These are phyloP conservation scores for Lentinus tigrinus DNA, from an alignment of 768 basidiomycete species.

Conservation along the genomic window DNA sequence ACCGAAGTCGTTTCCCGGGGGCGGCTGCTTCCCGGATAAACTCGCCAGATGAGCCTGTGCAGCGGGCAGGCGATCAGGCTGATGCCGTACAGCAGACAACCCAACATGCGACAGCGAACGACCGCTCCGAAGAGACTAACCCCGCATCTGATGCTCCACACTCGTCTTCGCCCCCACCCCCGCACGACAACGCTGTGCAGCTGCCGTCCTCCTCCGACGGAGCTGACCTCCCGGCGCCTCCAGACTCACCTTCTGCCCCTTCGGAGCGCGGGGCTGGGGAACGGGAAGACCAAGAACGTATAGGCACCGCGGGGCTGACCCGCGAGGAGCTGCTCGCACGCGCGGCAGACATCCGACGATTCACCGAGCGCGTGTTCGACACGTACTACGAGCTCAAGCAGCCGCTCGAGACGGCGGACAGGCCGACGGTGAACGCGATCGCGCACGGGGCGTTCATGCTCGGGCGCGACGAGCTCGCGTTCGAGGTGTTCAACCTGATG, in stretches of 20 bases:
- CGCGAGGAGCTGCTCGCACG: slow-evolving; percentile 26
- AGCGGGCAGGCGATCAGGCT: not conserved
- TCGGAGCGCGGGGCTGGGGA: not conserved
- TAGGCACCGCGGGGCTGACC: slow-evolving; percentile 8
- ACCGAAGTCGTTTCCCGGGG: not conserved
- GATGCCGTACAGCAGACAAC: not conserved
- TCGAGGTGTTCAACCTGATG: slow-evolving; percentile 46
- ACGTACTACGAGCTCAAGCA: slow-evolving; percentile 43
- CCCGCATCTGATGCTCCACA: slow-evolving; percentile 17
- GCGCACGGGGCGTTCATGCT: slow-evolving; percentile 63
- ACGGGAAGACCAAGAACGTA: not conserved
- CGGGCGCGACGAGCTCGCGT: slow-evolving; percentile 46
- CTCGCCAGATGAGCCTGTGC: not conserved
- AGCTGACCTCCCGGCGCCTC: not conserved
- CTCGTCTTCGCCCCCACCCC: slow-evolving; percentile 9
- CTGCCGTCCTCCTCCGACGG: not conserved
- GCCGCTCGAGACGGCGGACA: slow-evolving; percentile 47
- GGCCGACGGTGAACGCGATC: slow-evolving; percentile 54
- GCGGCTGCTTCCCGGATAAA: slow-evolving; percentile 10
- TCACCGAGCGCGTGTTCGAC: slow-evolving; percentile 45
- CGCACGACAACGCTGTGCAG: not conserved
- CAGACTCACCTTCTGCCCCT: too few relatives aligned
- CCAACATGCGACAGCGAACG: not conserved
- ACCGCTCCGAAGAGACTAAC: not conserved
- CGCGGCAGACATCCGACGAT: slow-evolving; percentile 26